Base-by-base conservation (phyloP, 805 yeast genomes). In the Ogataea nonfermentans region DNA sequence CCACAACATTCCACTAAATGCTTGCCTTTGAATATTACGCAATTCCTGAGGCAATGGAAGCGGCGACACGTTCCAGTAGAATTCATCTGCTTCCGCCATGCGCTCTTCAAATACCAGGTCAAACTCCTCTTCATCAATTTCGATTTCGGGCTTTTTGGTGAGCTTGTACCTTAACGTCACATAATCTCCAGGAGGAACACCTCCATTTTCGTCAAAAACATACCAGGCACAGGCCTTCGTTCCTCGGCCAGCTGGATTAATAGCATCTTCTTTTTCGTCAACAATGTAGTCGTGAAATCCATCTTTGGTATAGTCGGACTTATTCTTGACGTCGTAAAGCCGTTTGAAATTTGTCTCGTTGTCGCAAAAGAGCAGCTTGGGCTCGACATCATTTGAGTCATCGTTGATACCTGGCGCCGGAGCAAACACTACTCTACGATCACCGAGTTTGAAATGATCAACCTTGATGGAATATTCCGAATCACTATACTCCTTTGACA, bases 1-100 rank as follows among this genome's bases (percentile, higher is more conserved):
- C 97, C 97, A 89, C 56, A 90, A 67, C 61, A 90, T 71, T 1
- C 97, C 96, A 9, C 96, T 90, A 65, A 87, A 87, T 1, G 96
- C 95, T 67, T 89, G 97, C 56, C 96, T 76, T 67, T 89, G 96
- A 38, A 89, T 81, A 56, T 75, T 79, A 56, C 95, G 73, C 52
- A 89, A 70, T 44, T 84, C 84, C 44, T 84, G 89, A 17, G 85
- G 74, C 41, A 87, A 74, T 28, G 95, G 96, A 56, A 87, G 63
- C 4, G 96, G 96, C 9, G 90, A 76, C 27, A 89, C 75, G 58
- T 84, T 78, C 87, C 91, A 86, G 66, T 89, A 89, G 62, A 89
- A 89, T 36, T 88, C 90, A 54, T 90, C 96, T 9, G 96, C 96
- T 54, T 89, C 97, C 47, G 78, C 83, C 54, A 81, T 81, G 57